Evolutionary conservation across 441 rosid genomes (phyloP).

Genomic region (Erodium texanum): DNA sequence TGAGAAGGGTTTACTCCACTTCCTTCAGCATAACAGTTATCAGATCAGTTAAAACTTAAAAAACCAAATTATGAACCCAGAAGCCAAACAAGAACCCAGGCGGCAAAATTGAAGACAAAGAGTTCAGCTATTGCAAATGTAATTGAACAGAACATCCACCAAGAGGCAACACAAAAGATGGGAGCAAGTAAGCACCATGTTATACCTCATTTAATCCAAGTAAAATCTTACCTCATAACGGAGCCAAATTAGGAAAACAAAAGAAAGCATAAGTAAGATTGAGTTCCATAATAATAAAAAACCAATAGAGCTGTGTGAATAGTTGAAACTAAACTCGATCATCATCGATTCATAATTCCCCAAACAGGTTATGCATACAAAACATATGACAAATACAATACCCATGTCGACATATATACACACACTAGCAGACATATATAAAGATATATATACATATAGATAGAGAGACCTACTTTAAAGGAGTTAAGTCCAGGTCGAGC

Average conservation of each 20-base stretch:
- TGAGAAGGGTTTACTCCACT: too few species aligned
- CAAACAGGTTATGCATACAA: background rate
- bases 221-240: background rate
- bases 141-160: background rate
- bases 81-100: background rate
- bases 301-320: background rate
- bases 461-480: slow-evolving; percentile 35
- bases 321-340: background rate
- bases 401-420: background rate
- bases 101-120: background rate
- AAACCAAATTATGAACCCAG: background rate
- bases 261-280: too few species aligned
- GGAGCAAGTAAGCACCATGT: background rate
- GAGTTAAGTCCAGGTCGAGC: slow-evolving; percentile 41
- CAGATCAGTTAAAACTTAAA: background rate
- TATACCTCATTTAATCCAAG: background rate
- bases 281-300: too few species aligned
- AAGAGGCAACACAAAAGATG: background rate
- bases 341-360: background rate
- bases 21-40: too few species aligned
- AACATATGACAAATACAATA: background rate
- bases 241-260: background rate
- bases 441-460: slow-evolving; percentile 9
- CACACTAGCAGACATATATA: background rate
- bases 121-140: background rate